Conservation (phyloP, 2,329 filamentous ascomycete genomes). For the Zasmidium citrigriseum region DNA sequence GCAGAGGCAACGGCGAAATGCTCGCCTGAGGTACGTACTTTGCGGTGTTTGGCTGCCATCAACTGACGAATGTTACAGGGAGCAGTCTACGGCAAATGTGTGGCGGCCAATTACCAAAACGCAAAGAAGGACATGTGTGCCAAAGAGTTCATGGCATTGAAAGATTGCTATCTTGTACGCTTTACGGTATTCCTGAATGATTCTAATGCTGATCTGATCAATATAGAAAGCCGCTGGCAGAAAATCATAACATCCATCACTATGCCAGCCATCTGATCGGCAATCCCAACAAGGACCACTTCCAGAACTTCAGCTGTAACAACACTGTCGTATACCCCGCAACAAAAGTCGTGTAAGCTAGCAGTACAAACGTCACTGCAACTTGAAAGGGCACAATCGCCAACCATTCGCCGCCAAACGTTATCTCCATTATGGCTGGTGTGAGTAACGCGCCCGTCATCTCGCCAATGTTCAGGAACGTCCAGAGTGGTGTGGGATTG, state of each 20-base stretch:
- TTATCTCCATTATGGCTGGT: not conserved
- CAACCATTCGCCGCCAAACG: not conserved
- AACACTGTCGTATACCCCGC: not conserved
- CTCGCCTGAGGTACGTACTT: slow-evolving; percentile 58
- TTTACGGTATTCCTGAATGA: not conserved
- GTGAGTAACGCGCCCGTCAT: not conserved
- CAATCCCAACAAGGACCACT: not conserved
- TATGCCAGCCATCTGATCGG: not conserved
- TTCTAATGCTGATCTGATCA: not conserved
- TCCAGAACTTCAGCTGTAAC: not conserved
- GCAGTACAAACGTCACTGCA: not conserved
- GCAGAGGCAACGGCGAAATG: slow-evolving; percentile 67
- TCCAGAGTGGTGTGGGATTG: not conserved
- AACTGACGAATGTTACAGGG: slow-evolving; percentile 56
- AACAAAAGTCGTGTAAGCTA: not conserved
- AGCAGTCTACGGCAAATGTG: slow-evolving; percentile 84
- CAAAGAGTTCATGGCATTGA: slow-evolving; percentile 80
- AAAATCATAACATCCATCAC: slow-evolving; percentile 19
- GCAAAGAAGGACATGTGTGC: slow-evolving; percentile 89
- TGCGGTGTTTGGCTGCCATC: not conserved
- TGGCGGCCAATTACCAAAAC: slow-evolving; percentile 85
- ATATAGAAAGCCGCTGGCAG: slow-evolving; percentile 33
- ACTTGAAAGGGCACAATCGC: not conserved
- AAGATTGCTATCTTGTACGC: slow-evolving; percentile 82
- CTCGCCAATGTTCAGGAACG: not conserved